Evolutionary conservation across 176 grass and related monocot species (phyloP), one percentile per base, ranked within the genome.

Genomic region (Pontederia crassipes): DNA sequence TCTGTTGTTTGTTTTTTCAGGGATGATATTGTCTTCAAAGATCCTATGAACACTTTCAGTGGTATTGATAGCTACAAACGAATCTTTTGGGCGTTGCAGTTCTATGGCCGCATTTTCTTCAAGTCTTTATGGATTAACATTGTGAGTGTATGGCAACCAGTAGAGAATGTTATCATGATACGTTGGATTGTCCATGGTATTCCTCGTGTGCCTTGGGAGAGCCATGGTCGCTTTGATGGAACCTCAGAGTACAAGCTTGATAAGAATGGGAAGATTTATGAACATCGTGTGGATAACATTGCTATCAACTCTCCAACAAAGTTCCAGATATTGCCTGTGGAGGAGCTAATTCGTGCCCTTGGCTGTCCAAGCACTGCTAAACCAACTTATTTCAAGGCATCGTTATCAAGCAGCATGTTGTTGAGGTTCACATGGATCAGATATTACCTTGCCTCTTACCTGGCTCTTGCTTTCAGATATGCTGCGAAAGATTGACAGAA

Each of bases 11-110:
- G 20, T 8, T 67, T 68, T 63, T 35, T 74, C 79, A 98, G 93
- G 80, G 93, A 98, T 63, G 93, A 98, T 75, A 79, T 98, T 62
- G 84, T 92, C 70, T 92, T 98, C 81, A 83, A 80, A 84, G 81
- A 91, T 61, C 87, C 87, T 62, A 60, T 88, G 48, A 98, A 88
- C 81, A 88, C 85, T 64, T 92, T 98, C 11, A 17, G 61, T 15
- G 93, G 87, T 28, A 64, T 98, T 48, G 74, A 88, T 58, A 98
- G 88, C 78, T 98, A 98, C 69, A 92, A 66, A 82, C 83, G 67
- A 35, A 72, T 98, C 72, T 92, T 98, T 66, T 85, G 79, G 81
- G 78, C 59, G 47, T 72, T 98, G 48, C 80, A 79, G 60, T 76
- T 92, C 49, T 88, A 71, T 47, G 87, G 87, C 29, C 73, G 52